These are phyloP conservation scores for Fusarium longipes DNA, from an alignment of 2,329 filamentous ascomycete genomes.

Conservation along the genomic window DNA sequence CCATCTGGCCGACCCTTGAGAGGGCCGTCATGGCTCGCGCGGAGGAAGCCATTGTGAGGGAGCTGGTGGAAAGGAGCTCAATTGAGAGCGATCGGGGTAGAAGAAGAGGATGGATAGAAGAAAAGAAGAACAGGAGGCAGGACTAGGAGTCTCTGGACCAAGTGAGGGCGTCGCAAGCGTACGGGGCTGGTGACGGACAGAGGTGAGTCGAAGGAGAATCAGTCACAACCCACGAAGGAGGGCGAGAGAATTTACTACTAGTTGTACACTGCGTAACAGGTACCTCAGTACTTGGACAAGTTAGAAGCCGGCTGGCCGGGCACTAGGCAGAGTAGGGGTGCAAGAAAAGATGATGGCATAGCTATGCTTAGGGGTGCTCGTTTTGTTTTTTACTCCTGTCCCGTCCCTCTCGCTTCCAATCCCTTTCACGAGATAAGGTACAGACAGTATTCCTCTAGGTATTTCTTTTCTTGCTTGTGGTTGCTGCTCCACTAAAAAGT, in stretches of 20 bases:
- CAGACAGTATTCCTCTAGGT: constrained; percentile 16
- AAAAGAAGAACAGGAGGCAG: constrained; percentile 24
- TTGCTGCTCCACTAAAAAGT: constrained; percentile 40
- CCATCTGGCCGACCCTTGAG: constrained; percentile 48
- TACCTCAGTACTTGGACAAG: constrained; percentile 6
- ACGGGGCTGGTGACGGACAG: constrained; percentile 35
- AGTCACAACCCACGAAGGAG: constrained; percentile 35
- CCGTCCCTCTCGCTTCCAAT: neutral
- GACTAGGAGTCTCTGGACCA: constrained; percentile 38
- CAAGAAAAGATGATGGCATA: constrained; percentile 23
- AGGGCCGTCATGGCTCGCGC: constrained; percentile 56
- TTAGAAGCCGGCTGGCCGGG: constrained; percentile 27
- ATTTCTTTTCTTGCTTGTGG: constrained; percentile 35
- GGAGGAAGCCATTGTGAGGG: constrained; percentile 58
- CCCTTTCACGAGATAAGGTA: constrained; percentile 29
- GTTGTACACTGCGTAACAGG: neutral
- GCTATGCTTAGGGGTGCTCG: constrained; percentile 1
- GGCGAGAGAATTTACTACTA: constrained; percentile 39
- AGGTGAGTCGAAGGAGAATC: constrained; percentile 42
- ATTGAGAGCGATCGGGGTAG: constrained; percentile 40
- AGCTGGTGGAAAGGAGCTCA: constrained; percentile 42
- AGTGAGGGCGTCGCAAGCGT: constrained; percentile 34
- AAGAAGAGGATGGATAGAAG: constrained; percentile 6
- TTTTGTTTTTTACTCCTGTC: constrained; percentile 22
- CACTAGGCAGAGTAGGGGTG: constrained; percentile 18